Percentiles rank a stretch among this genome's conserved stretches.
Conservation (phyloP, 2,329 filamentous ascomycete genomes). For the Aureobasidium zeae region DNA sequence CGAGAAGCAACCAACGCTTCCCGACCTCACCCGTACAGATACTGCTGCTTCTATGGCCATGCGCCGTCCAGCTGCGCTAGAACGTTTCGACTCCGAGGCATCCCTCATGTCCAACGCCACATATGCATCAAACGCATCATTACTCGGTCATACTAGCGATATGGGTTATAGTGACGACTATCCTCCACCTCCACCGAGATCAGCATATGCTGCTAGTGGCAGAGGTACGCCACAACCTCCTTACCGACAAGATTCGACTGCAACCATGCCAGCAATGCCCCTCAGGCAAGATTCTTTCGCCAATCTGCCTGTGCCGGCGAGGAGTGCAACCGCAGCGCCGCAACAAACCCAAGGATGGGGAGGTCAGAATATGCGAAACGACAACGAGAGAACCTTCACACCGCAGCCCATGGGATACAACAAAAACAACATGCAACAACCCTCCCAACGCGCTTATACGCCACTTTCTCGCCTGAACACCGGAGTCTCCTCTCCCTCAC, state of each 20-base stretch:
- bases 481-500: slow-evolving; percentile 7
- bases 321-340: slow-evolving; percentile 10
- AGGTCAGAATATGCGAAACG: not conserved
- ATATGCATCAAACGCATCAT: slow-evolving; percentile 55
- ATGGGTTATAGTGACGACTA: slow-evolving; percentile 41
- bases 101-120: slow-evolving; percentile 47
- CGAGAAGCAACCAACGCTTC: not conserved
- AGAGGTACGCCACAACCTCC: too few species aligned
- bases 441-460: slow-evolving; percentile 16
- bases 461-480: slow-evolving; percentile 14
- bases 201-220: slow-evolving; percentile 9
- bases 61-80: slow-evolving; percentile 29
- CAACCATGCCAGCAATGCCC: slow-evolving; percentile 1
- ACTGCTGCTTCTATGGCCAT: slow-evolving; percentile 2
- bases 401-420: not conserved
- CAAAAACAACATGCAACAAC: slow-evolving; percentile 6
- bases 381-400: not conserved
- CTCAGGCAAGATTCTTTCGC: slow-evolving; percentile 5
- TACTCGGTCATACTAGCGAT: slow-evolving; percentile 50
- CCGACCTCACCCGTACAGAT: slow-evolving; percentile 3
- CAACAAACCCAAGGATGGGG: slow-evolving; percentile 1
- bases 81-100: slow-evolving; percentile 42
- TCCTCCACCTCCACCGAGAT: not conserved
- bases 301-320: not conserved
- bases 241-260: too few species aligned